Base-by-base conservation (phyloP, 164 flowering plant genomes). In the Stephania japonica region DNA sequence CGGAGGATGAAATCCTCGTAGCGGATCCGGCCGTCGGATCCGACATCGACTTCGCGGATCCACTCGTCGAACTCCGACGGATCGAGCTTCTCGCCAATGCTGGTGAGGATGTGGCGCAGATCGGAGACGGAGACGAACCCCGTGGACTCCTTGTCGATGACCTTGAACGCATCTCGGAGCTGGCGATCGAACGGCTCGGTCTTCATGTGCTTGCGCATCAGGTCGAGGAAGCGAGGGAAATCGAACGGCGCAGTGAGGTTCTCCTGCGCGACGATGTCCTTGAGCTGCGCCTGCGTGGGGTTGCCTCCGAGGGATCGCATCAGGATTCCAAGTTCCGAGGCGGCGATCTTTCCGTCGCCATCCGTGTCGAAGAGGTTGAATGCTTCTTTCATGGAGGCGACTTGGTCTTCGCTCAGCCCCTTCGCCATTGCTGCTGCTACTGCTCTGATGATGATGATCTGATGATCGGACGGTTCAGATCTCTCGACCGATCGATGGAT, bases 271-370 rank as follows among this genome's bases (percentile, higher is more conserved):
- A 89, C 77, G 77, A 94, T 92, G 44, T 88, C 80, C 49, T 94
- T 94, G 72, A 92, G 90, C 75, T 91, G 90, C 9, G 97, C 93
- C 73, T 94, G 94, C 24, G 98, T 94, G 7, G 97, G 98, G 80
- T 94, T 94, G 11, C 96, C 97, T 7, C 97, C 98, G 25, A 94
- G 88, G 6, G 98, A 94, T 6, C 97, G 86, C 97, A 94, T 92
- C 43, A 94, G 82, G 86, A 94, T 91, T 68, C 97, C 98, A 5
- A 94, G 87, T 78, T 94, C 97, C 67, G 97, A 84, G 13, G 95
- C 91, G 0, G 98, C 89, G 83, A 94, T 91, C 82, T 80, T 81
- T 43, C 97, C 97, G 77, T 94, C 97, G 21, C 85, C 84, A 80
- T 92, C 98, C 41, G 94, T 87, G 85, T 94, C 97, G 90, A 94